phyloP scores from a whole-genome alignment of 768 basidiomycete species.

The Boletus rufocinnamomeus region DNA sequence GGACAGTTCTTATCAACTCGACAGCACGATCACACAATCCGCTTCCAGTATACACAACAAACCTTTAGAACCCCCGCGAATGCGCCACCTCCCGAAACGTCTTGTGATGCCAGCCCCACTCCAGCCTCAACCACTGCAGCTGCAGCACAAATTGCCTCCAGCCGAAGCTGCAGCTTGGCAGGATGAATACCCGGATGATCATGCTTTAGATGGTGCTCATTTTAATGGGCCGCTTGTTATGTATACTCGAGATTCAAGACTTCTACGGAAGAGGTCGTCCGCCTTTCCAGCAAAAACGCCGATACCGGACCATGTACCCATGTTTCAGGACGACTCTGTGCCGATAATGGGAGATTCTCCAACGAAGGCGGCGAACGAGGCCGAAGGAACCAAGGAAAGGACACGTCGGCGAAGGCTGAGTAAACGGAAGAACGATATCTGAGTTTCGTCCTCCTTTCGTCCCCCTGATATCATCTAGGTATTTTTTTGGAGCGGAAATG shows the following conservation, averaged over 20 bases:
- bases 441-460: conserved; percentile 19
- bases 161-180: conserved; percentile 1
- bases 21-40: conserved; percentile 5
- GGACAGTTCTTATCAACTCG: conserved; percentile 10
- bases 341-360: conserved; percentile 11
- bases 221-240: conserved; percentile 10
- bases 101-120: conserved; percentile 78
- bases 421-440: conserved; percentile 34
- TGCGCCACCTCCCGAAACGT: conserved; percentile 55
- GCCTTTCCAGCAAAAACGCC: conserved; percentile 27
- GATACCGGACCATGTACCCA: conserved; percentile 28
- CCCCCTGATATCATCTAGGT: conserved; percentile 14
- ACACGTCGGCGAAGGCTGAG: conserved; percentile 35
- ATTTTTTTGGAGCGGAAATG: conserved; percentile 23
- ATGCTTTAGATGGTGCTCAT: not conserved
- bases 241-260: conserved; percentile 20
- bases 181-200: conserved; percentile 11
- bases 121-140: conserved; percentile 36
- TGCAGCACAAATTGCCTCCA: conserved; percentile 18
- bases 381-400: conserved; percentile 25
- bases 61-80: conserved; percentile 20
- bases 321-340: conserved; percentile 12
- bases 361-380: conserved; percentile 18
- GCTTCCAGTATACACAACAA: conserved; percentile 10
- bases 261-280: conserved; percentile 28